Evolutionary conservation across 371 early-diverging fungal species (phyloP), one percentile per base, ranked within the genome.

Genomic region (Basidiobolus meristosporus): DNA sequence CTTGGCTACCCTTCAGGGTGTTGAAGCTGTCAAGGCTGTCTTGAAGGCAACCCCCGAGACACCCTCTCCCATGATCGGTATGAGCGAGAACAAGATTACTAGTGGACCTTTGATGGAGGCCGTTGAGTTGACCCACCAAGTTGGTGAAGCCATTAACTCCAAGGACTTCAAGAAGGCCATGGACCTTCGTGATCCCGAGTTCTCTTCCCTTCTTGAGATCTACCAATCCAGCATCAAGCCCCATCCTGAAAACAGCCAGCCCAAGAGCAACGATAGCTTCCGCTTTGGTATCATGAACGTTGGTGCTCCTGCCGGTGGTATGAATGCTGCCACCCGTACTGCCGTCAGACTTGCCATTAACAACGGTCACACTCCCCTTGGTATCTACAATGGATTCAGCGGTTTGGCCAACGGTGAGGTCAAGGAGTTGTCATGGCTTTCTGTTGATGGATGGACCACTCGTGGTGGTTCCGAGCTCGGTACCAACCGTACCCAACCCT

Each of bases 221-320:
- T 39, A 42, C 50, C 3, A 36, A 6, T 11, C 21, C 34, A 11
- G 21, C 26, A 26, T 26, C 9, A 26, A 26, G 26, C 26, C 2
- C 31, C 45, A 35, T 14, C 20, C 42, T 32, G 39, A 50, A 52
- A 20, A 37, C 22, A 12, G 34, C 7, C n/a, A n/a, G n/a, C n/a
- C n/a, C n/a, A 9, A 26, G 26, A 17, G 23, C 15, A 48, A 50
- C 31, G 50, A 61, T 50, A 59, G 70, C 2, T 52, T 96, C 30
- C 79, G 84, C 41, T 76, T 99, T 40, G 98, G 77, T 36, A 86
- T 99, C 45, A 53, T 98, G 26, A 90, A 96, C 43, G 69, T 79
- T 20, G 99, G 98, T 40, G 90, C 90, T 0, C 96, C 98, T 23
- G 90, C 93, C 11, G 92, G 89, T 41, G 99, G 99, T 36, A 95